Base-by-base conservation (phyloP, 1,139 yeast species). In the Spencermartinsiella ligniputridi region DNA sequence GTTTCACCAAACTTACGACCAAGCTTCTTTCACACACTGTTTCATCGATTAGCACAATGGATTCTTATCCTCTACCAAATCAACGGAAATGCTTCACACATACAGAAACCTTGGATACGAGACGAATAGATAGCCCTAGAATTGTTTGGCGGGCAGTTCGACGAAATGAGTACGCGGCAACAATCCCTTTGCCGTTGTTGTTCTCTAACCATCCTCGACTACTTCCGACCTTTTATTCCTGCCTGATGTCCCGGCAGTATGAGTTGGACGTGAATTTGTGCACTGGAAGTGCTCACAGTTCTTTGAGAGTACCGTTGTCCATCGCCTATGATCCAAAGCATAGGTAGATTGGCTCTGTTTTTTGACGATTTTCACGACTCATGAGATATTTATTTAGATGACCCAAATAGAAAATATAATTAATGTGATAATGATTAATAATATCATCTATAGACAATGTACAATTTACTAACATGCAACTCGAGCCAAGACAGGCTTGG, bases 401-500 rank as follows among this genome's bases (percentile, higher is more conserved):
- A n/a, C n/a, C n/a, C n/a, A n/a, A n/a, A n/a, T n/a, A n/a, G n/a
- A n/a, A n/a, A n/a, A n/a, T n/a, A n/a, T n/a, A n/a, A n/a, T n/a
- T n/a, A n/a, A n/a, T n/a, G n/a, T n/a, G n/a, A n/a, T n/a, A n/a
- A n/a, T n/a, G n/a, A n/a, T n/a, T n/a, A n/a, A n/a, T n/a, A n/a
- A n/a, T n/a, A n/a, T n/a, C n/a, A n/a, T n/a, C n/a, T n/a, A n/a
- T n/a, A n/a, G n/a, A n/a, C n/a, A n/a, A n/a, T n/a, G n/a, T n/a
- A n/a, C n/a, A n/a, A n/a, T n/a, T n/a, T n/a, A n/a, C n/a, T n/a
- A n/a, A n/a, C 11, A 22, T 22, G 25, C 25, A 22, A 22, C 9
- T 22, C 11, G 25, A 49, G 47, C 37, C 33, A 54, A 46, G 30
- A 43, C 45, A 29, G 54, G 48, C 37, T 52, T 45, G 8, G 53